Conservation (phyloP, 2,329 filamentous ascomycete genomes). For the Parastagonospora nodorum region DNA sequence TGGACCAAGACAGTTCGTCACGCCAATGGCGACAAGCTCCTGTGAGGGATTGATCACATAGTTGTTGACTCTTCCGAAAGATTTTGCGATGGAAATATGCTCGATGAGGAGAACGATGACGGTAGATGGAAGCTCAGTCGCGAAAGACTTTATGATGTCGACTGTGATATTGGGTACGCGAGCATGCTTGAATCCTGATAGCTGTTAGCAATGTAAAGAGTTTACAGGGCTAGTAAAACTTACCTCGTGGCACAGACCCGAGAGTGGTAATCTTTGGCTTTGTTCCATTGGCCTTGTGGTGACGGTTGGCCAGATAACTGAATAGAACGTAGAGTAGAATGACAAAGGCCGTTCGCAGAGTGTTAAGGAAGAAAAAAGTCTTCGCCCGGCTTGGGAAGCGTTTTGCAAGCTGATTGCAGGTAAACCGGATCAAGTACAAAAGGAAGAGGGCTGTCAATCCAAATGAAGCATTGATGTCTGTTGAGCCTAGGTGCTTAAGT, state of each 20-base stretch:
- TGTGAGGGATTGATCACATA: slow-evolving; percentile 97
- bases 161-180: slow-evolving; percentile 71
- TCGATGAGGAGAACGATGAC: slow-evolving; percentile 95
- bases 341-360: slow-evolving; percentile 86
- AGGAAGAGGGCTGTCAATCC: slow-evolving; percentile 79
- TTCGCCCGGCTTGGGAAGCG: slow-evolving; percentile 72
- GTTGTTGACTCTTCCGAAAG: slow-evolving; percentile 93
- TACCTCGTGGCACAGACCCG: slow-evolving; percentile 75
- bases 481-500: slow-evolving; percentile 69
- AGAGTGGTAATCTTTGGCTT: slow-evolving; percentile 75
- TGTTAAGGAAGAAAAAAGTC: slow-evolving; percentile 86
- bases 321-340: slow-evolving; percentile 92
- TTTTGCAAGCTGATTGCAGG: slow-evolving; percentile 69
- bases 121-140: slow-evolving; percentile 76
- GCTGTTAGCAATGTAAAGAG: slow-evolving; percentile 4
- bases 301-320: slow-evolving; percentile 80
- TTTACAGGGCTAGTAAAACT: background rate
- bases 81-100: slow-evolving; percentile 96
- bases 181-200: slow-evolving; percentile 70
- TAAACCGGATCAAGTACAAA: slow-evolving; percentile 71
- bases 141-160: slow-evolving; percentile 70
- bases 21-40: slow-evolving; percentile 91
- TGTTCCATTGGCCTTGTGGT: slow-evolving; percentile 40
- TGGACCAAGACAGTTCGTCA: slow-evolving; percentile 86
- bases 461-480: slow-evolving; percentile 76